Evolutionary conservation across 441 rosid genomes (phyloP), one percentile per base, ranked within the genome.

Genomic region (Geranium incanum): DNA sequence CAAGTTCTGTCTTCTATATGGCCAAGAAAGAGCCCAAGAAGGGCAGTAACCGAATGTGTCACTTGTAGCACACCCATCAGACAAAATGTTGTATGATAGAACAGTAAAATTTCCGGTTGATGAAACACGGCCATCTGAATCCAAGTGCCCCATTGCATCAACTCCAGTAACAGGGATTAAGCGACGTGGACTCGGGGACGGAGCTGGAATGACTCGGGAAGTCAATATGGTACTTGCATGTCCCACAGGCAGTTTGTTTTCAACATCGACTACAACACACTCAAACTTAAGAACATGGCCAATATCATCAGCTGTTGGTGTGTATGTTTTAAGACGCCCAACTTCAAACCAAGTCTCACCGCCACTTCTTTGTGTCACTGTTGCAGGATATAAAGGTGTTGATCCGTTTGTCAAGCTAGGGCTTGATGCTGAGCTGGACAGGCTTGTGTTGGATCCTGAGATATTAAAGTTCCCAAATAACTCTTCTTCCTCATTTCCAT

Each of bases 21-120:
- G 87, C 99, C 99, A 95, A 36, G 99, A 88, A 80, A 93, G 96
- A 72, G 99, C 97, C 98, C 99, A 95, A 9, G 96, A 86, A 65
- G 99, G 99, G 78, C 99, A 95, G 74, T 93, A 93, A 68, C 94
- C 84, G 77, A 93, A 93, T 36, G 81, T 73, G 69, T 91, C 97
- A 48, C 85, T 89, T 66, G 86, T 84, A 64, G 99, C 92, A 79
- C 85, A 87, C 15, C 80, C 81, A 75, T 95, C 99, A 72, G 98
- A 88, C 76, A 95, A 81, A 55, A 93, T 87, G 85, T 92, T 95
- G 84, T 95, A 95, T 11, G 99, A 95, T 73, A 93, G 96, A 41
- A 95, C 95, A 69, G 96, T 85, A 73, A 95, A 93, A 57, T 88
- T 87, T 73, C 98, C 98, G 0, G 95, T 75, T 45, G 95, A 82